Base-by-base conservation (phyloP, 2,329 filamentous ascomycete genomes). In the Aspergillus intermedius region DNA sequence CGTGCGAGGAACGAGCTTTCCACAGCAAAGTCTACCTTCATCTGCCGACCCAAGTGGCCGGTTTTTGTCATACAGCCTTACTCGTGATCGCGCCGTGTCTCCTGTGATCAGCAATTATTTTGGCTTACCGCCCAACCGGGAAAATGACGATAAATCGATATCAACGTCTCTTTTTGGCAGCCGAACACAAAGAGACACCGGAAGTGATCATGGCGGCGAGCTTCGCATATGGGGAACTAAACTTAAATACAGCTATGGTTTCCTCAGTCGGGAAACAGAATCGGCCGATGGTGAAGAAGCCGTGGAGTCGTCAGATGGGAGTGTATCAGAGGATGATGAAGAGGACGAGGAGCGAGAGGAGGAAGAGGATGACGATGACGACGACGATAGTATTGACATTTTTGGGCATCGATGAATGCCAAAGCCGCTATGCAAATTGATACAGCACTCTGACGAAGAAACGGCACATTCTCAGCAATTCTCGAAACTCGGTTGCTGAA, bases 211-310 rank as follows among this genome's bases (percentile, higher is more conserved):
- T 0, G 76, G 78, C 15, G 80, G 81, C 48, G 77, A 84, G 49
- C 59, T 84, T 25, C 76, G 77, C 25, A 76, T 84, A 44, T 84
- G 81, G 78, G 75, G 75, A 42, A 69, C 73, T 10, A 74, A 72
- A 61, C 69, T 75, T 19, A 62, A 63, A 41, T 64, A 66, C 45
- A 62, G 60, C 47, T 69, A 69, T 55, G 57, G 65, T 5, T 62
- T 70, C 28, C 62, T 70, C 44, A 55, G 62, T 5, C 59, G 60
- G 19, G 61, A 62, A 28, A 54, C 56, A 3, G 55, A 61, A 34
- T 53, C 56, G n/a, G 48, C 47, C 34, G 59, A 58, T 13, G 53
- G 50, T 23, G 58, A 59, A 30, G 54, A 53, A 25, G 57, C 54
- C 12, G 61, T 55, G 5, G 55, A 53, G 2, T 48, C 49, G 19